Percentiles rank a stretch among this genome's conserved stretches.
phyloP scores from a whole-genome alignment of 441 rosid genomes.

The Bocquillonia castaneifolia region DNA sequence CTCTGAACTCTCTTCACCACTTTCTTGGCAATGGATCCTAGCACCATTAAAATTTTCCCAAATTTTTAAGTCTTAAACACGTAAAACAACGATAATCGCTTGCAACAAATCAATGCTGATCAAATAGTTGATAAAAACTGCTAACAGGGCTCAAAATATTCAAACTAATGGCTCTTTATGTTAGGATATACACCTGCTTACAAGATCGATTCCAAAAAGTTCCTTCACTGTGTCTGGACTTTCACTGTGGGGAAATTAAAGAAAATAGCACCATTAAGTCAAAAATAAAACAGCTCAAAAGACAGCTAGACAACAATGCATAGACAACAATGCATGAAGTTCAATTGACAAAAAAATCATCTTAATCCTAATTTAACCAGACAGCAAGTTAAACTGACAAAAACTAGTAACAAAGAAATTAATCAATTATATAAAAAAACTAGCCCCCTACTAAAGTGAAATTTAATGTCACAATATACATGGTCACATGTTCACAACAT shows the following conservation, averaged over 20 bases:
- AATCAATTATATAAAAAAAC: not conserved
- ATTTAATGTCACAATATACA: not conserved
- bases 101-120: not conserved
- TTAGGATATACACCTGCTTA: conserved; percentile 57
- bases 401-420: not conserved
- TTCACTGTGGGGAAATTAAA: conserved; percentile 38
- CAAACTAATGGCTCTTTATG: conserved; percentile 6
- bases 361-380: not conserved
- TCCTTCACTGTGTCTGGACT: conserved; percentile 56
- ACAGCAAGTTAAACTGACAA: not conserved
- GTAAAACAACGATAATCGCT: not conserved
- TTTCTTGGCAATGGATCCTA: conserved; percentile 89
- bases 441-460: too few relatives aligned
- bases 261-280: conserved; percentile 1
- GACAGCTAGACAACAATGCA: too few relatives aligned
- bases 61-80: not conserved
- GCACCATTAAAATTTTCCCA: conserved; percentile 15
- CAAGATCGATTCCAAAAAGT: conserved; percentile 73
- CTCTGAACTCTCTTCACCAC: conserved; percentile 87
- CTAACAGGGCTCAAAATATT: not conserved
- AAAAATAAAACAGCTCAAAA: not conserved
- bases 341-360: not conserved
- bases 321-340: not conserved
- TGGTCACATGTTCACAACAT: conserved; percentile 1
- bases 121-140: not conserved